Conservation (phyloP, 495 filamentous ascomycete species). For the Bombardia bombarda region DNA sequence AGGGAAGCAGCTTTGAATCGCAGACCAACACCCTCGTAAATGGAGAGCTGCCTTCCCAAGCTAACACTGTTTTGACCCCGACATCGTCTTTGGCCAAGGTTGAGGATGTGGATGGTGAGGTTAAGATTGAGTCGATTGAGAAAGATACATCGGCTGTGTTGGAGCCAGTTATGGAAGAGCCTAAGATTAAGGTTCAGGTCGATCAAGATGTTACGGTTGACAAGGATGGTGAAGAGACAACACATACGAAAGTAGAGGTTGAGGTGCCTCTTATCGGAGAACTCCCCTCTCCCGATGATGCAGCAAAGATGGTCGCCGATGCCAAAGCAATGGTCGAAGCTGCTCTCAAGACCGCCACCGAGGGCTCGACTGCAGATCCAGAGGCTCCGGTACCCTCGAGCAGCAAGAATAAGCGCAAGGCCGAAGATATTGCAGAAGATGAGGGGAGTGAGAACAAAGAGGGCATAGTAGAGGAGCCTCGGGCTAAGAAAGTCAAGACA, state of each 20-base stretch:
- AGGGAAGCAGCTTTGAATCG: conserved; percentile 15
- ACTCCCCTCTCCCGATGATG: conserved; percentile 62
- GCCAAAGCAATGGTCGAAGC: conserved; percentile 88
- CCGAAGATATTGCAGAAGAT: conserved; percentile 55
- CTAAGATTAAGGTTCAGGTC: conserved; percentile 61
- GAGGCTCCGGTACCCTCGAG: conserved; percentile 24
- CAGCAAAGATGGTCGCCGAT: conserved; percentile 72
- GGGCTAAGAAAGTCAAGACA: conserved; percentile 66
- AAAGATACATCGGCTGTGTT: conserved; percentile 34
- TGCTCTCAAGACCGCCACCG: conserved; percentile 40
- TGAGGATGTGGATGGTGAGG: conserved; percentile 22
- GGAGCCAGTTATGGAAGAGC: conserved; percentile 42
- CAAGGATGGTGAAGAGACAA: conserved; percentile 54
- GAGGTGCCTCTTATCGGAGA: conserved; percentile 58
- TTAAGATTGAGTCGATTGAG: conserved; percentile 33
- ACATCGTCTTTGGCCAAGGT: conserved; percentile 22
- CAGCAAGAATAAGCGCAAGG: conserved; percentile 70
- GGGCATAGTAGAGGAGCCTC: conserved; percentile 48
- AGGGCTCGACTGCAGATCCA: no score
- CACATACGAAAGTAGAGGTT: conserved; percentile 69
- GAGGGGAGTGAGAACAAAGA: conserved; percentile 32
- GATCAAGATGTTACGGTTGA: conserved; percentile 59
- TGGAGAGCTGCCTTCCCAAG: conserved; percentile 24
- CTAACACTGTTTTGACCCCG: conserved; percentile 11
- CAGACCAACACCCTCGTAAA: conserved; percentile 19